Conservation (phyloP, 2,329 filamentous ascomycete genomes). For the Rutstroemia sp. region DNA sequence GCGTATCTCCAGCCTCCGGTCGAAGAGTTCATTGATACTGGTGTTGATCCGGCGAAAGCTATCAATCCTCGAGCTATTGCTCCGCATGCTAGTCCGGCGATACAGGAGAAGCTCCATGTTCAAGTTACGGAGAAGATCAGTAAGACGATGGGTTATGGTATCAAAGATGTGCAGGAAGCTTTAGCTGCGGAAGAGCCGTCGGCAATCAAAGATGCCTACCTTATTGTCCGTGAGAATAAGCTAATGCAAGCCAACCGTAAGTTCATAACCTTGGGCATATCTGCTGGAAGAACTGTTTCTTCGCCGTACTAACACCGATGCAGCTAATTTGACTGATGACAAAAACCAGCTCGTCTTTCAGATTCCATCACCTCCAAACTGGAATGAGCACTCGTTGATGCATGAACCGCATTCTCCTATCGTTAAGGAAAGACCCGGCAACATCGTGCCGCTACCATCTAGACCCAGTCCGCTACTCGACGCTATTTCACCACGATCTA, state of each 20-base stretch:
- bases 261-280: conserved; percentile 31
- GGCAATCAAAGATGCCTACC: conserved; percentile 97
- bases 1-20: conserved; percentile 79
- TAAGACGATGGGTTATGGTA: conserved; percentile 96
- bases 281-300: neutral
- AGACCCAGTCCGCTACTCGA: conserved; percentile 23
- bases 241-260: conserved; percentile 91
- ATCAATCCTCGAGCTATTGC: conserved; percentile 79
- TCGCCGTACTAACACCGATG: conserved; percentile 12
- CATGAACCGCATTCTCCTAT: neutral
- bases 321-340: conserved; percentile 28
- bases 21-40: conserved; percentile 89
- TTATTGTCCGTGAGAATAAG: conserved; percentile 96
- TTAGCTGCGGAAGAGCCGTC: conserved; percentile 88
- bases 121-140: conserved; percentile 93
- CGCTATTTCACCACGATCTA: conserved; percentile 27
- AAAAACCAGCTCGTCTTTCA: conserved; percentile 38
- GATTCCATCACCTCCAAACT: conserved; percentile 47
- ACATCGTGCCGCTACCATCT: conserved; percentile 4
- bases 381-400: conserved; percentile 28
- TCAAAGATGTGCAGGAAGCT: conserved; percentile 90
- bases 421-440: conserved; percentile 5
- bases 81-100: conserved; percentile 66
- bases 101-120: conserved; percentile 85
- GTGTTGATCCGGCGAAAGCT: conserved; percentile 86